Percentiles rank a stretch among this genome's conserved stretches.
Evolutionary conservation across 768 basidiomycete species (phyloP).

Genomic region (Collybiopsis confluens): DNA sequence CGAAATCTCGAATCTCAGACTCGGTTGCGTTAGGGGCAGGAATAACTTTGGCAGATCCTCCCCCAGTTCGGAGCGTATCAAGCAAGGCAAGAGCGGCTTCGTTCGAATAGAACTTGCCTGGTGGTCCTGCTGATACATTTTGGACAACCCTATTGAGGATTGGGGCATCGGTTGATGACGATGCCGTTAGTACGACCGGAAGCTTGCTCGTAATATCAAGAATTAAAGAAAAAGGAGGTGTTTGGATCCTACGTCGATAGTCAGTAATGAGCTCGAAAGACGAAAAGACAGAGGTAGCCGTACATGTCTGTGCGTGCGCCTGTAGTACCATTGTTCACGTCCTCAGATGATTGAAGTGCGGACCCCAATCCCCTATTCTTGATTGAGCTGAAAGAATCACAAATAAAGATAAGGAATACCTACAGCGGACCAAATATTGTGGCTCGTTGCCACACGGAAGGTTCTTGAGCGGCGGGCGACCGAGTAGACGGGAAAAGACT

Average conservation of each 20-base stretch:
- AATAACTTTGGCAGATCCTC: constrained; percentile 44
- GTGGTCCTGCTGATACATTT: constrained; percentile 34
- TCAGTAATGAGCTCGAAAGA: background rate
- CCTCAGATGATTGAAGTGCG: background rate
- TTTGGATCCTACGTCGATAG: constrained; percentile 18
- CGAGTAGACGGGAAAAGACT: constrained; percentile 41
- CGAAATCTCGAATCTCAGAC: constrained; percentile 42
- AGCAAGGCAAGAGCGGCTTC: constrained; percentile 45
- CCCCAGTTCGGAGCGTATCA: constrained; percentile 46
- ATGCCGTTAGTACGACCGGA: constrained; percentile 44
- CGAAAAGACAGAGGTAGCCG: background rate
- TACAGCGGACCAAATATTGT: constrained; percentile 69
- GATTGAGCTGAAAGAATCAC: background rate
- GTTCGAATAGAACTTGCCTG: constrained; percentile 59
- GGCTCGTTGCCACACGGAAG: constrained; percentile 37
- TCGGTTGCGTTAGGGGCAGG: constrained; percentile 35
- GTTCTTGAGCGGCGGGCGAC: constrained; percentile 9
- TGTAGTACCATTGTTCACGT: background rate
- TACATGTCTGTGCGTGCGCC: background rate
- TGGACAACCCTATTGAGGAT: constrained; percentile 33
- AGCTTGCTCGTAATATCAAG: constrained; percentile 48
- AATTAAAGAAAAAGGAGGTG: constrained; percentile 39
- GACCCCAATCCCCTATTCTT: background rate
- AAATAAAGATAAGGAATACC: constrained; percentile 21
- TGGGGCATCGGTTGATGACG: constrained; percentile 24